Conservation (phyloP, 2,329 filamentous ascomycete species). For the Curvularia spicifera region DNA sequence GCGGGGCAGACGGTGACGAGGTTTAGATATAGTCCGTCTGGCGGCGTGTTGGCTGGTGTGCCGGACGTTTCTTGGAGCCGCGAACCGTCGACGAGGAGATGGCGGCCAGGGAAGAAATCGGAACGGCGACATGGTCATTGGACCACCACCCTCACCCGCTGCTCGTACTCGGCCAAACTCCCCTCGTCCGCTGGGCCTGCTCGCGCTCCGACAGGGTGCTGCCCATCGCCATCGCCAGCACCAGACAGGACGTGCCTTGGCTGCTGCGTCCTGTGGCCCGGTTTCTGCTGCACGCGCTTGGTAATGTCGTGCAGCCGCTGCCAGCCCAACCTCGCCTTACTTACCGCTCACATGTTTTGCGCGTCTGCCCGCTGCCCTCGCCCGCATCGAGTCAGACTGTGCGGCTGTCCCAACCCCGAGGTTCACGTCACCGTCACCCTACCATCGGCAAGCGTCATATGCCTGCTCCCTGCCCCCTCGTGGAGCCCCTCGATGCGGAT, state of each 20-base stretch:
- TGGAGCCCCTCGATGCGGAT: slow-evolving; percentile 6
- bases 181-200: neutral
- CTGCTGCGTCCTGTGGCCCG: neutral
- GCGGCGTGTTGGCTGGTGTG: neutral
- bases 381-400: neutral
- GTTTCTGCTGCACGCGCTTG: neutral
- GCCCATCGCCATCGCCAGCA: neutral
- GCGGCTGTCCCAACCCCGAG: neutral
- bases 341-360: neutral
- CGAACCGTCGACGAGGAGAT: slow-evolving; percentile 15
- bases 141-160: neutral
- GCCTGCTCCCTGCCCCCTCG: slow-evolving; percentile 4
- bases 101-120: slow-evolving; percentile 34
- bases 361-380: neutral
- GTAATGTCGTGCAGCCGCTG: neutral
- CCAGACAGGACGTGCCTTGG: neutral
- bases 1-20: neutral
- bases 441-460: neutral
- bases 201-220: neutral
- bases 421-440: neutral
- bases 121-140: slow-evolving; percentile 36
- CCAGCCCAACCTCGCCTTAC: neutral
- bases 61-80: slow-evolving; percentile 24
- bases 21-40: neutral
- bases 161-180: neutral